These are phyloP conservation scores for Nematocida sp. DNA, from an alignment of 371 early-diverging fungal genomes.

Conservation along the genomic window DNA sequence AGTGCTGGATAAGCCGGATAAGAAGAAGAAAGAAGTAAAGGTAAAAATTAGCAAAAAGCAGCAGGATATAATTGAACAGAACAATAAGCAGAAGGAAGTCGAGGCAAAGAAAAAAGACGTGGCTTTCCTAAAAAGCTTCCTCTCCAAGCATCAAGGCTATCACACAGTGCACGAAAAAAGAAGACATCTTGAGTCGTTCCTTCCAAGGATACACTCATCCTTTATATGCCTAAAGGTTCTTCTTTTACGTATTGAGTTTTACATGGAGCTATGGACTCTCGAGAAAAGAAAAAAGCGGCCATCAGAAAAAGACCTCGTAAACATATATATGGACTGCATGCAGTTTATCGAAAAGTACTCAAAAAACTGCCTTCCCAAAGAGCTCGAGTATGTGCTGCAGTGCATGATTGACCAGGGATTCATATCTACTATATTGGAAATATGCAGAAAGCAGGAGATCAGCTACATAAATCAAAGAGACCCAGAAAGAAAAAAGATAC, in stretches of 20 bases:
- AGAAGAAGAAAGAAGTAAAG: slow-evolving; percentile 33
- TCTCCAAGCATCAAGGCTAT: slow-evolving; percentile 56
- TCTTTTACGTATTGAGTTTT: slow-evolving; percentile 66
- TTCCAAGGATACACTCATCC: slow-evolving; percentile 52
- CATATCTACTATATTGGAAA: slow-evolving; percentile 62
- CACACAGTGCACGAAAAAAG: slow-evolving; percentile 52
- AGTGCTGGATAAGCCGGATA: slow-evolving; percentile 26
- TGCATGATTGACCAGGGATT: slow-evolving; percentile 62
- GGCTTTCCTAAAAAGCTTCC: slow-evolving; percentile 62
- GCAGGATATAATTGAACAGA: slow-evolving; percentile 63
- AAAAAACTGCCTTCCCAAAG: slow-evolving; percentile 10
- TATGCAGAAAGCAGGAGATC: slow-evolving; percentile 57
- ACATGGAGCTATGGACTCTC: slow-evolving; percentile 63
- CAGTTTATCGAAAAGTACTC: slow-evolving; percentile 58
- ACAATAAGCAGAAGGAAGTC: slow-evolving; percentile 57
- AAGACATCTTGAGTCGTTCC: slow-evolving; percentile 54
- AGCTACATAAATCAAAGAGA: slow-evolving; percentile 42
- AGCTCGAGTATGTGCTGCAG: slow-evolving; percentile 63
- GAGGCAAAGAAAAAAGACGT: slow-evolving; percentile 61
- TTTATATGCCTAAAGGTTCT: slow-evolving; percentile 57
- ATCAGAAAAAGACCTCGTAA: slow-evolving; percentile 62
- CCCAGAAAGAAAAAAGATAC: slow-evolving; percentile 17
- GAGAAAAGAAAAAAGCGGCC: slow-evolving; percentile 59
- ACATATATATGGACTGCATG: slow-evolving; percentile 62
- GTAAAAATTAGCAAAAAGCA: slow-evolving; percentile 63